These are phyloP conservation scores for Phytophthora multivora DNA, from an alignment of 352 stramenopile genomes.

Conservation along the genomic window DNA sequence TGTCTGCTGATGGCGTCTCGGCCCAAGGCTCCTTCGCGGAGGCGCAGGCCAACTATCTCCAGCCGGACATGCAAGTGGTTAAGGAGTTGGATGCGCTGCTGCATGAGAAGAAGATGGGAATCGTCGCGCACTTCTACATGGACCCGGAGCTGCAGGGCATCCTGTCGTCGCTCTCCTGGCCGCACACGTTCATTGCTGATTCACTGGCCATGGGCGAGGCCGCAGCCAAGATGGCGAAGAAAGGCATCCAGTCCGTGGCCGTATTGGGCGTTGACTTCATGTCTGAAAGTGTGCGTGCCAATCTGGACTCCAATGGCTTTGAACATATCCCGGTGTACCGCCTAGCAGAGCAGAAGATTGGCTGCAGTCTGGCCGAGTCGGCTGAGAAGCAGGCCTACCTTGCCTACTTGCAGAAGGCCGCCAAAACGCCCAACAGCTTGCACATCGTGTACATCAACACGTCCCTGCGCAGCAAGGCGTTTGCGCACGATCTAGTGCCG, in stretches of 20 bases:
- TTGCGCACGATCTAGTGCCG: slow-evolving; percentile 92
- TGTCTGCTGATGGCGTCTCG: slow-evolving; percentile 72
- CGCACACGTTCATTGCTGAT: slow-evolving; percentile 95
- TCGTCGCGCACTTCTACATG: slow-evolving; percentile 99
- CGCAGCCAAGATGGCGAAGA: slow-evolving; percentile 93
- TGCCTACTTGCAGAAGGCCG: slow-evolving; percentile 92
- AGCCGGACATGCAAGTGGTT: slow-evolving; percentile 87
- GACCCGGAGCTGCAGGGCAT: slow-evolving; percentile 96
- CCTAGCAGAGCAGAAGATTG: slow-evolving; percentile 92
- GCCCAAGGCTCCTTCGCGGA: slow-evolving; percentile 90
- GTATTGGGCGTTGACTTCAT: slow-evolving; percentile 98
- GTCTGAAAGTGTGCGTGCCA: slow-evolving; percentile 95
- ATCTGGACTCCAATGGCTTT: slow-evolving; percentile 93
- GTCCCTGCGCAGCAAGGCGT: slow-evolving; percentile 95
- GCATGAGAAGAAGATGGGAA: slow-evolving; percentile 93
- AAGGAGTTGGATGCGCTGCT: slow-evolving; percentile 87
- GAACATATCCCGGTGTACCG: slow-evolving; percentile 95
- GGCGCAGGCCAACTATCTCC: slow-evolving; percentile 86
- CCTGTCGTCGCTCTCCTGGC: slow-evolving; percentile 82
- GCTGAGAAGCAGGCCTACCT: slow-evolving; percentile 93
- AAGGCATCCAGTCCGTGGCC: slow-evolving; percentile 90
- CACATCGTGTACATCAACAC: slow-evolving; percentile 99
- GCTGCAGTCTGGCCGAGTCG: slow-evolving; percentile 94
- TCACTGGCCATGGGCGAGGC: slow-evolving; percentile 98
- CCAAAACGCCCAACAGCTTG: slow-evolving; percentile 89